Conservation (phyloP, 805 yeast genomes). For the Saturnispora kantuleensis region DNA sequence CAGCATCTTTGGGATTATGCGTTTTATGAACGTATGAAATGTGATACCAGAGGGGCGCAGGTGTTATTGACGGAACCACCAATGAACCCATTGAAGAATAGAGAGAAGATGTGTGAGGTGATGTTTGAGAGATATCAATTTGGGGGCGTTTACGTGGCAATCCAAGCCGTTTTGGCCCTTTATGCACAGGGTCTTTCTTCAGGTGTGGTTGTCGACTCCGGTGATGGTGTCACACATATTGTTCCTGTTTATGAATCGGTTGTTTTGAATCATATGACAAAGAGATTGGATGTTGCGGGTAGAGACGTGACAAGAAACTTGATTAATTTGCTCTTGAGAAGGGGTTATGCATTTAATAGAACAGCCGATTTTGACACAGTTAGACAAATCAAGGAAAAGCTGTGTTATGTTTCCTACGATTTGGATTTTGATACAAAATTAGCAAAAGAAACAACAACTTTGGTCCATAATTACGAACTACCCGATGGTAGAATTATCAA, state of each 20-base stretch:
- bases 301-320: slow-evolving; percentile 96
- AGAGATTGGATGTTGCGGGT: slow-evolving; percentile 94
- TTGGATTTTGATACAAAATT: slow-evolving; percentile 79
- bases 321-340: slow-evolving; percentile 80
- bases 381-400: slow-evolving; percentile 92
- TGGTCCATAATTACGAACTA: slow-evolving; percentile 83
- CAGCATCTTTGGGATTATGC: slow-evolving; percentile 97
- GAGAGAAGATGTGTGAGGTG: slow-evolving; percentile 85
- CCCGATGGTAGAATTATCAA: slow-evolving; percentile 95
- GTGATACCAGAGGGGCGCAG: slow-evolving; percentile 65
- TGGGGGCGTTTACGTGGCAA: slow-evolving; percentile 91
- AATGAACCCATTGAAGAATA: slow-evolving; percentile 85
- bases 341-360: slow-evolving; percentile 97
- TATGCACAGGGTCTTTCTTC: slow-evolving; percentile 95
- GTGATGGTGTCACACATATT: slow-evolving; percentile 97
- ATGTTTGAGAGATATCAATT: slow-evolving; percentile 88
- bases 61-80: slow-evolving; percentile 94
- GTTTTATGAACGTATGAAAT: slow-evolving; percentile 80
- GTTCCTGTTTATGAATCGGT: slow-evolving; percentile 97
- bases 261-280: slow-evolving; percentile 88
- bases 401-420: slow-evolving; percentile 92
- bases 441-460: slow-evolving; percentile 89
- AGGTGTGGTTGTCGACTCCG: slow-evolving; percentile 97
- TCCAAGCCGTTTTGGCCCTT: slow-evolving; percentile 94
- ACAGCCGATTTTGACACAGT: slow-evolving; percentile 98